Evolutionary conservation across 106 monocot species (phyloP), one percentile per base, ranked within the genome.

Genomic region (Posidonia australis): DNA sequence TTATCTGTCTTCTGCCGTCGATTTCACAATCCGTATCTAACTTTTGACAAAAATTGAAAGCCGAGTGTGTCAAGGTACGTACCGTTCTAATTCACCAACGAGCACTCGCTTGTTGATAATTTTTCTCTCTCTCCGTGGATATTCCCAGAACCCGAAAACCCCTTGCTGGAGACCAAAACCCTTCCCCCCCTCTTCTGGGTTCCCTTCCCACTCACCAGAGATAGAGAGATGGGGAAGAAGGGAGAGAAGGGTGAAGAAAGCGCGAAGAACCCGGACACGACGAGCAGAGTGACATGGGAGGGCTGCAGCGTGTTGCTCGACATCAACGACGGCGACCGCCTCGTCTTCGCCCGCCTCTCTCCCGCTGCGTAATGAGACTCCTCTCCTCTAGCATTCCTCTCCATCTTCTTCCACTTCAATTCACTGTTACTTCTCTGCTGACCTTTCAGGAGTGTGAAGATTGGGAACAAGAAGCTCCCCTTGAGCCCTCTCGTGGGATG

Each of bases 291-390:
- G 26, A 72, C 98, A 22, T 91, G 98, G 98, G 87, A 99, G 67
- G 85, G 88, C 4, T 91, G 91, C 76, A 91, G 87, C 77, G 91
- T 99, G 47, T 82, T 99, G 22, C 87, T 88, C 55, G 91, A 99
- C 77, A 83, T 91, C 62, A 99, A 99, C 74, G 98, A 83, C 45
- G 91, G 88, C 59, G 98, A 99, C 71, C 91, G 91, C 60, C 87
- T 98, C 65, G 87, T 91, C 75, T 98, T 91, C 73, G 82, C 87
- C 58, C 83, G 83, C 28, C 87, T 99, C 73, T 81, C 91, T 58
- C 81, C 85, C 69, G 65, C 69, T 10, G 87, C 91, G 91, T 98
- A 59, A 61, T 63, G 14, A 2, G 36, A 36, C 7, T 36, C 36
- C 2, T 36, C 36, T 36, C 7, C 30, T 0, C 16, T 30, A 21